Conservation (phyloP, 768 basidiomycete genomes). For the Nevesoporus exiguus region DNA sequence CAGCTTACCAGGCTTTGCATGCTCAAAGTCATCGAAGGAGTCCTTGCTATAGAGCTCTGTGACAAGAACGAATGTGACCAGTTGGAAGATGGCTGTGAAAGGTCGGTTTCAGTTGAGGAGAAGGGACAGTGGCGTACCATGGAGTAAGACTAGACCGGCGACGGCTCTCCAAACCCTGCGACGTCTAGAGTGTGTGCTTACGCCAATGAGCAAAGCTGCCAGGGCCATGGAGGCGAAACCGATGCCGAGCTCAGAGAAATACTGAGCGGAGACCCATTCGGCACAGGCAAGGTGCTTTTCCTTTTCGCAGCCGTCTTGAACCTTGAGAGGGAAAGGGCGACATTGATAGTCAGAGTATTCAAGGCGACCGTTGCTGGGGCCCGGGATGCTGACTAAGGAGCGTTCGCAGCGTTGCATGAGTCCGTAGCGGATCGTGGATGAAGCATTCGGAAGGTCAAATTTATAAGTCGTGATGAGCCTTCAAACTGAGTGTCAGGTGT, state of each 20-base stretch:
- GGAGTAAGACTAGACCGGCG: conserved; percentile 58
- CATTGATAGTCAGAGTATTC: conserved; percentile 59
- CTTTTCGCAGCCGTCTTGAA: conserved; percentile 43
- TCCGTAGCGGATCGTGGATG: conserved; percentile 55
- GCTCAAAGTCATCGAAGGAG: conserved; percentile 48
- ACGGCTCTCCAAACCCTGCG: conserved; percentile 75
- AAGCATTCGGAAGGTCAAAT: conserved; percentile 44
- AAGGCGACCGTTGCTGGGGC: conserved; percentile 39
- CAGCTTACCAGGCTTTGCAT: conserved; percentile 56
- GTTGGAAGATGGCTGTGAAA: conserved; percentile 50
- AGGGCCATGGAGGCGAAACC: conserved; percentile 62
- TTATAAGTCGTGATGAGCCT: conserved; percentile 39
- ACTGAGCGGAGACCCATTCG: conserved; percentile 69
- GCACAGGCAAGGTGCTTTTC: conserved; percentile 60
- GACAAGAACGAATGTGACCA: conserved; percentile 60
- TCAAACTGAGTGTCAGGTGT: conserved; percentile 29
- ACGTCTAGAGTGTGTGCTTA: conserved; percentile 69
- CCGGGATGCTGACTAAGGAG: conserved; percentile 45
- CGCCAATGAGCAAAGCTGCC: conserved; percentile 58
- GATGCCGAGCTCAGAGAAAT: conserved; percentile 58
- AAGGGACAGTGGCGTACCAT: conserved; percentile 39
- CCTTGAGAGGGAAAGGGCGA: conserved; percentile 59
- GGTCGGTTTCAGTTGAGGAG: neutral
- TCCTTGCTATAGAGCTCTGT: conserved; percentile 54
- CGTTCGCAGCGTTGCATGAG: conserved; percentile 57